These are phyloP conservation scores for Cymodocea nodosa DNA, from an alignment of 116 monocot genomes.

Conservation along the genomic window DNA sequence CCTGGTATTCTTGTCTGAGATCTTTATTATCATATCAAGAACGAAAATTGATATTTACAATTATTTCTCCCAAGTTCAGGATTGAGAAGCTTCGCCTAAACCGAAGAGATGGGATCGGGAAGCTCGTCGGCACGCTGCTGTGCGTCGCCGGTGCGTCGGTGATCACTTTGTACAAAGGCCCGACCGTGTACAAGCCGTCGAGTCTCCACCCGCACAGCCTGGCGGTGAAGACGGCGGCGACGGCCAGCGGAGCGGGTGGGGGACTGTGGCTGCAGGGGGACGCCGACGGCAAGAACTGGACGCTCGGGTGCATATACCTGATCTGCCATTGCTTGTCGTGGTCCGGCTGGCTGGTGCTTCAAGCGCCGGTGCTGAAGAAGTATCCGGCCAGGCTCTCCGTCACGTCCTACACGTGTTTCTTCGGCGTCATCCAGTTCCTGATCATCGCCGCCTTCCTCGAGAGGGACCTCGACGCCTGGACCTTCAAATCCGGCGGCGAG, in stretches of 20 bases:
- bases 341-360: slow-evolving; percentile 95
- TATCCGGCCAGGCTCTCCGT: slow-evolving; percentile 92
- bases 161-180: slow-evolving; percentile 93
- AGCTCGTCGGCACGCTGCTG: slow-evolving; percentile 51
- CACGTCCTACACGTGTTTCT: slow-evolving; percentile 96
- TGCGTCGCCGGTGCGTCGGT: slow-evolving; percentile 81
- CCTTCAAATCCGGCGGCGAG: slow-evolving; percentile 56
- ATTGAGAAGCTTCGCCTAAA: slow-evolving; percentile 75
- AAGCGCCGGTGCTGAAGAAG: slow-evolving; percentile 88
- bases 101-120: slow-evolving; percentile 65
- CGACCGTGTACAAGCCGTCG: slow-evolving; percentile 50
- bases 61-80: slow-evolving; percentile 12
- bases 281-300: slow-evolving; percentile 58
- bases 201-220: not conserved
- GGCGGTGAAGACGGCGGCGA: not conserved
- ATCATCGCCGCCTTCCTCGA: slow-evolving; percentile 77
- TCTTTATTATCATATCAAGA: too few species aligned
- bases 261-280: slow-evolving; percentile 10
- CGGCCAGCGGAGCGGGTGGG: not conserved
- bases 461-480: slow-evolving; percentile 56
- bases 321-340: slow-evolving; percentile 91
- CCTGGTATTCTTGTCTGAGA: too few species aligned
- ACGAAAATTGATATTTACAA: too few species aligned
- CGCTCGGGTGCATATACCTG: slow-evolving; percentile 70
- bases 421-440: slow-evolving; percentile 89